phyloP scores from a whole-genome alignment of 108 stramenopile genomes.

The Cyclostephanos tholiformis region DNA sequence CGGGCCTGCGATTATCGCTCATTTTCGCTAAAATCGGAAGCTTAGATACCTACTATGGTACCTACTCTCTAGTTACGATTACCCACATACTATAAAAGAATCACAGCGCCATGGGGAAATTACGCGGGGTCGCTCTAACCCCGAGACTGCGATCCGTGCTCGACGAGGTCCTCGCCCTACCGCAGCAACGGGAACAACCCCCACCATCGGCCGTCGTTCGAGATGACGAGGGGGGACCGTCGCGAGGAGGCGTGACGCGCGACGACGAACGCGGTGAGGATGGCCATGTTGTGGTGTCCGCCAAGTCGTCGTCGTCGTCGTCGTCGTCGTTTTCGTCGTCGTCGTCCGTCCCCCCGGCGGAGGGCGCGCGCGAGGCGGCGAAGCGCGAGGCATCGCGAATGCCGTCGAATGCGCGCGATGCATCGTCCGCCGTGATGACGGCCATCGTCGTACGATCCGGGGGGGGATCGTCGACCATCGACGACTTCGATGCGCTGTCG shows the following conservation, averaged over 20 bases:
- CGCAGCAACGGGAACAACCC: slow-evolving; percentile 3
- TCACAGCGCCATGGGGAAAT: slow-evolving; percentile 39
- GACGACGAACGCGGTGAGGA: background rate
- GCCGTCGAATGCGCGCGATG: background rate
- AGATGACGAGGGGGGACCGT: background rate
- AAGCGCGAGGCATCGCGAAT: background rate
- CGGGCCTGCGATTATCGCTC: no score
- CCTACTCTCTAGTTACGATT: no score
- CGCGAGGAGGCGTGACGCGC: background rate
- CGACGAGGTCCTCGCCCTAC: slow-evolving; percentile 15
- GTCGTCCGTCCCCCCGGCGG: background rate
- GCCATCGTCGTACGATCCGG: slow-evolving; percentile 3
- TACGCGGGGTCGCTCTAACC: slow-evolving; percentile 25
- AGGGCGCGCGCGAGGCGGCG: background rate
- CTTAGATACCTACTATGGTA: no score
- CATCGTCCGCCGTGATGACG: background rate
- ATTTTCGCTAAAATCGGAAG: no score
- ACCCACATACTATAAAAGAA: no score
- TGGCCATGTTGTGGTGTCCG: no score
- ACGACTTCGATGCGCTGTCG: background rate
- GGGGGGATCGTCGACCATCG: background rate
- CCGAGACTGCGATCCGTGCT: slow-evolving; percentile 19
- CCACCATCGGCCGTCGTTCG: background rate
- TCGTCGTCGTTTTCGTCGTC: background rate
- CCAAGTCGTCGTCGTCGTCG: background rate